Evolutionary conservation across 2,329 filamentous ascomycete species (phyloP), one percentile per base, ranked within the genome.

Genomic region (Monilinia aucupariae): DNA sequence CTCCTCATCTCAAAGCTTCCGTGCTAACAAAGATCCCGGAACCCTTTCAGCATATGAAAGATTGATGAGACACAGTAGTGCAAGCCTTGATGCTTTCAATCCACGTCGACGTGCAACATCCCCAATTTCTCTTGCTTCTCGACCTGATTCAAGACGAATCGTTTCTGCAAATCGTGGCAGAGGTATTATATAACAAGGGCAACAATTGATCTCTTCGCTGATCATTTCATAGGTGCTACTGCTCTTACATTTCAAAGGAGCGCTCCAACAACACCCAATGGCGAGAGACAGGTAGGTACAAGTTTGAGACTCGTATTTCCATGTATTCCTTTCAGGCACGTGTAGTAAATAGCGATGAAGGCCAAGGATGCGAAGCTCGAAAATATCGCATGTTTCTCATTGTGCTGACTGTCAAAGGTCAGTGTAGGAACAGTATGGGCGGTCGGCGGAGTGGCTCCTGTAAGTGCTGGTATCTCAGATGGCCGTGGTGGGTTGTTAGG

Each of bases 361-460:
- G 9, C 43, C 6, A 22, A 27, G n/a, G 27, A 56, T 20, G 13
- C 20, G 9, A 34, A 22, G 4, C 7, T 20, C 22, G 3, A 22
- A 22, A 37, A 37, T 52, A 22, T 27, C 10, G 10, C n/a, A 15
- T 59, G 37, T 52, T 34, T 7, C 22, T 22, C n/a, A 13, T 13
- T 20, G 37, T 64, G 39, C 68, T 70, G 49, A 68, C 60, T 49
- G 17, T 3, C 52, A 62, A 80, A 86, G 71, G 78, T 85, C 65
- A 92, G 89, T 73, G 77, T 80, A 65, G 88, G 89, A 3, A 82
- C 86, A 12, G 81, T 93, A 22, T 96, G 90, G 91, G 84, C 85
- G 22, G 85, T 94, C 13, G 89, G 90, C 32, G 88, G 89, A n/a
- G 72, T 84, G 12, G 82, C 84, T 56, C 82, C 84, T n/a, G 77